Conservation (phyloP, 768 basidiomycete genomes). For the Cantharellus anzutake region DNA sequence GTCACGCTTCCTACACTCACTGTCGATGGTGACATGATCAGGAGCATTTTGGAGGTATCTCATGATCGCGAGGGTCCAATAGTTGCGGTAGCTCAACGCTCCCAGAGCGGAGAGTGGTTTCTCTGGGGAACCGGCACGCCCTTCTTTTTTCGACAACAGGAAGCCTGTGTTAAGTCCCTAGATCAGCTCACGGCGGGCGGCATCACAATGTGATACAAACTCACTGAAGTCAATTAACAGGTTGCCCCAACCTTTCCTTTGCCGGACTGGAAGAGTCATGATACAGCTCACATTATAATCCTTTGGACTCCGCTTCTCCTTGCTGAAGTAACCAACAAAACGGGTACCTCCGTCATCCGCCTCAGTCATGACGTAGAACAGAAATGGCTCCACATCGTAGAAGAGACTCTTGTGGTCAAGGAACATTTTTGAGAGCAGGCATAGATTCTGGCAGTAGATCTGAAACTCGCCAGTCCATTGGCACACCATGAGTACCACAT, state of each 20-base stretch:
- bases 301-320: slow-evolving; percentile 92
- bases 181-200: slow-evolving; percentile 3
- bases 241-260: slow-evolving; percentile 93
- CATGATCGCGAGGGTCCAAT: slow-evolving; percentile 84
- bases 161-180: slow-evolving; percentile 41
- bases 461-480: slow-evolving; percentile 15
- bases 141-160: slow-evolving; percentile 87
- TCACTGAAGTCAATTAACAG: slow-evolving; percentile 94
- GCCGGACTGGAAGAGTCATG: slow-evolving; percentile 92
- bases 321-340: slow-evolving; percentile 97
- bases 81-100: slow-evolving; percentile 82
- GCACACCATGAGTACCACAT: not conserved
- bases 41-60: slow-evolving; percentile 47
- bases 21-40: slow-evolving; percentile 50
- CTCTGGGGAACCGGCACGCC: slow-evolving; percentile 78
- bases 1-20: slow-evolving; percentile 22
- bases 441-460: slow-evolving; percentile 99
- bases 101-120: slow-evolving; percentile 89
- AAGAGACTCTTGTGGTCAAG: slow-evolving; percentile 96
- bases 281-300: slow-evolving; percentile 98
- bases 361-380: slow-evolving; percentile 96
- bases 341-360: slow-evolving; percentile 74
- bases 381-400: slow-evolving; percentile 97
- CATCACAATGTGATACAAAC: slow-evolving; percentile 17
- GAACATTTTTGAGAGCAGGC: slow-evolving; percentile 96